These are phyloP conservation scores for Nidula niveotomentosa DNA, from an alignment of 1,284 basidiomycete species.

Conservation along the genomic window DNA sequence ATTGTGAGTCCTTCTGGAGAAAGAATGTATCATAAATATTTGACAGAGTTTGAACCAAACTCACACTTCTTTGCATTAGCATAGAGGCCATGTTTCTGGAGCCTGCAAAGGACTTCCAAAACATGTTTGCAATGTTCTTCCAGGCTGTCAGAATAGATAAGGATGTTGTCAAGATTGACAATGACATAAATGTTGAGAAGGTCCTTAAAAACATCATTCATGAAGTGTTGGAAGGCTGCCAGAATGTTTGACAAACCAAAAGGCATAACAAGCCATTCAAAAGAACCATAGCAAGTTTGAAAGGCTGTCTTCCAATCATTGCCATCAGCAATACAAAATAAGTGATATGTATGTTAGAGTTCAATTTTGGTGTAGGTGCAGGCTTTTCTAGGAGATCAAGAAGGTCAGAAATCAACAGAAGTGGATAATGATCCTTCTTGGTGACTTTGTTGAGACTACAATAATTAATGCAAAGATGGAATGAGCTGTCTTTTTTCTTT, in stretches of 20 bases:
- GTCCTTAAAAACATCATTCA: not conserved
- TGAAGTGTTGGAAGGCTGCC: not conserved
- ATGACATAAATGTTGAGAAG: not conserved
- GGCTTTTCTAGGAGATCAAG: too few relatives aligned
- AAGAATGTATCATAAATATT: not conserved
- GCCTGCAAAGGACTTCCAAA: not conserved
- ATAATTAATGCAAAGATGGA: slow-evolving; percentile 39
- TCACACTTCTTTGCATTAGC: not conserved
- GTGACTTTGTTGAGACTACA: slow-evolving; percentile 37
- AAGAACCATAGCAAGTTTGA: slow-evolving; percentile 24
- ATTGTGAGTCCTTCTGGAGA: not conserved
- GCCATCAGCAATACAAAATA: slow-evolving; percentile 27
- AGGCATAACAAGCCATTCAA: slow-evolving; percentile 18
- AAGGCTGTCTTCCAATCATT: slow-evolving; percentile 36
- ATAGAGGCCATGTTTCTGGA: not conserved
- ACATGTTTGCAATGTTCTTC: not conserved
- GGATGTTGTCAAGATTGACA: not conserved
- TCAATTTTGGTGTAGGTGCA: not conserved
- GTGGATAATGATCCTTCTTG: slow-evolving; percentile 31
- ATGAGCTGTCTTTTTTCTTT: slow-evolving; percentile 38
- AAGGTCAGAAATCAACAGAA: slow-evolving; percentile 26
- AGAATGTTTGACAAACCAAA: slow-evolving; percentile 17
- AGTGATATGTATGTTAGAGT: slow-evolving; percentile 11
- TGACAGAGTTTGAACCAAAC: not conserved
- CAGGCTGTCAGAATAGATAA: not conserved